Base-by-base conservation (phyloP, 805 yeast genomes). In the Candida multigemmis region DNA sequence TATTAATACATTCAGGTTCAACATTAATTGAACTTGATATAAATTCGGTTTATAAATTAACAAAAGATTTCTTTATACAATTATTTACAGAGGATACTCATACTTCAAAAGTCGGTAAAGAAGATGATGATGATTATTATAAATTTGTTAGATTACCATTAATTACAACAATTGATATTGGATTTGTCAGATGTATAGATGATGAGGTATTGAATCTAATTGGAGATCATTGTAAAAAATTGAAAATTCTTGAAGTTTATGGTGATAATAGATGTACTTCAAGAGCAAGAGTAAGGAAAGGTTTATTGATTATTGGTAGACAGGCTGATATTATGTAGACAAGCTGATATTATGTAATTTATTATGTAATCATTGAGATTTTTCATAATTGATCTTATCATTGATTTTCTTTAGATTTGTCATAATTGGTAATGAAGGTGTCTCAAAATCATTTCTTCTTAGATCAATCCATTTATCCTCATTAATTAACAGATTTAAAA, bases 171-270 rank as follows among this genome's bases (percentile, higher is more conserved):
- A 40, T 83, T 11, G 91, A 89, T 48, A 45, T 76, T 9, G 93
- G 96, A 0, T 89, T 89, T 52, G 82, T 85, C 3, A 60, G 93
- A 21, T 60, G 74, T 12, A 68, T 84, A 8, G 85, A 85, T 44
- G 84, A 89, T 49, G 67, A 63, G 12, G 67, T 74, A 1, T 48
- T 87, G n/a, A 70, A 68, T 14, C 42, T 66, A 16, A 39, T 85
- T 12, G 67, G 80, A 3, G 53, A 65, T 15, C 63, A 68, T 7
- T 82, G 91, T 35, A 68, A 75, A 0, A 70, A 70, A 24, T 52
- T 89, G 31, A 63, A 66, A 24, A 62, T 81, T 10, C 46, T 89
- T 30, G 93, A 84, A 41, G 87, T 84, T 10, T 85, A 77, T 48
- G 96, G 96, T 2, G 64, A 79, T 44, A 82, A 80, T 44, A 58